A percentile compares a stretch with the other conserved stretches of the same genome.
phyloP scores from a whole-genome alignment of 108 stramenopile genomes.

The Nitzschia putrida region DNA sequence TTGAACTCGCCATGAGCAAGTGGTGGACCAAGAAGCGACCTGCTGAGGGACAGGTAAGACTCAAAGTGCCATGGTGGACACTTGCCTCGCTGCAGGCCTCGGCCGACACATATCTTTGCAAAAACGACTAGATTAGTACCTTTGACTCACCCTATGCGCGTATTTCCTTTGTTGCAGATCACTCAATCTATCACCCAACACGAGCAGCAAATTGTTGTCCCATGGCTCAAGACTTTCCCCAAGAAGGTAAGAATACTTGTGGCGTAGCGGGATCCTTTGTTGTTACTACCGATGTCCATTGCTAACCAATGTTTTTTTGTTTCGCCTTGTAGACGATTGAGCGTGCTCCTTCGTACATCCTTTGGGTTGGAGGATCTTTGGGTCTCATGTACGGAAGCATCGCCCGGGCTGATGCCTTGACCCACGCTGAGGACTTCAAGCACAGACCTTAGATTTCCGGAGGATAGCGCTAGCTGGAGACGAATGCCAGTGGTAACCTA shows the following conservation, averaged over 20 bases:
- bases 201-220: slow-evolving; percentile 71
- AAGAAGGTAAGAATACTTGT: slow-evolving; percentile 43
- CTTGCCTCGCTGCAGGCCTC: neutral
- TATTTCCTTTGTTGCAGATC: slow-evolving; percentile 55
- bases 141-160: slow-evolving; percentile 9
- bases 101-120: slow-evolving; percentile 10
- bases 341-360: slow-evolving; percentile 46
- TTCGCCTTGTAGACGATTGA: slow-evolving; percentile 25
- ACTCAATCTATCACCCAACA: slow-evolving; percentile 78
- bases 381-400: slow-evolving; percentile 38
- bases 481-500: too few species aligned
- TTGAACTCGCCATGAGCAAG: slow-evolving; percentile 66
- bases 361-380: slow-evolving; percentile 37
- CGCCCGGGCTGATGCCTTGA: slow-evolving; percentile 18
- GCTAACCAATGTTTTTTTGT: neutral
- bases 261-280: neutral
- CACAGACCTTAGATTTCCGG: slow-evolving; percentile 37
- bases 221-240: slow-evolving; percentile 80
- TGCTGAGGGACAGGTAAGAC: slow-evolving; percentile 72
- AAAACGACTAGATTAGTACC: slow-evolving; percentile 9
- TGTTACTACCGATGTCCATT: neutral
- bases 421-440: slow-evolving; percentile 35
- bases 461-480: too few species aligned
- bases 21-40: slow-evolving; percentile 79
- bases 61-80: neutral